A percentile compares a stretch with the other conserved stretches of the same genome.
Conservation (phyloP, 2,329 filamentous ascomycete species). For the Diaporthe longicolla region DNA sequence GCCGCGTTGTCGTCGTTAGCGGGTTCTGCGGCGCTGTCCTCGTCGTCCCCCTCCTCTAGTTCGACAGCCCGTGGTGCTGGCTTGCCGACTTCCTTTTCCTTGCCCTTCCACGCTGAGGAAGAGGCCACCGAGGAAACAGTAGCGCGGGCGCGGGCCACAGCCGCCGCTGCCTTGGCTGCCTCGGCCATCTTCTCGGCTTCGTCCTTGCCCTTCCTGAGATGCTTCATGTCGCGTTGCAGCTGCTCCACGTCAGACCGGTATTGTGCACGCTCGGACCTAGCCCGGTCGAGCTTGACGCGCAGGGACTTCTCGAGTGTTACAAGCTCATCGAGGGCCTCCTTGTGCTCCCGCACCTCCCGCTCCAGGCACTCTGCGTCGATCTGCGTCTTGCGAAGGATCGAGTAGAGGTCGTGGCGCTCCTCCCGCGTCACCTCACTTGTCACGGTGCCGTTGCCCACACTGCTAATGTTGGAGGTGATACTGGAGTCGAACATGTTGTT, state of each 20-base stretch:
- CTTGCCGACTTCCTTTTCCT: slow-evolving; percentile 35
- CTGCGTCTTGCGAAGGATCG: slow-evolving; percentile 73
- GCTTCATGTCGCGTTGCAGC: slow-evolving; percentile 65
- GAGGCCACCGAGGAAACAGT: slow-evolving; percentile 38
- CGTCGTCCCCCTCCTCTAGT: slow-evolving; percentile 45
- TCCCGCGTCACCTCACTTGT: slow-evolving; percentile 61
- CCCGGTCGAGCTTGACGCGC: slow-evolving; percentile 77
- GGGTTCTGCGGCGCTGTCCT: slow-evolving; percentile 26
- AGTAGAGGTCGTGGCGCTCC: slow-evolving; percentile 72
- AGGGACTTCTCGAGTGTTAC: slow-evolving; percentile 71
- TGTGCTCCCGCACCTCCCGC: slow-evolving; percentile 78
- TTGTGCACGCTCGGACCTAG: slow-evolving; percentile 74
- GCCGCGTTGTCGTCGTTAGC: slow-evolving; percentile 40
- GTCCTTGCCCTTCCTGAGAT: slow-evolving; percentile 58
- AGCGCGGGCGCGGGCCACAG: slow-evolving; percentile 40
- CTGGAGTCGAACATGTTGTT: slow-evolving; percentile 49
- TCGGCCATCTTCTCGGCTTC: slow-evolving; percentile 51
- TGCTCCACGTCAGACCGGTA: slow-evolving; percentile 69
- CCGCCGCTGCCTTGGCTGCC: slow-evolving; percentile 47
- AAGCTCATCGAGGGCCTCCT: slow-evolving; percentile 73
- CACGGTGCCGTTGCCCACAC: slow-evolving; percentile 43
- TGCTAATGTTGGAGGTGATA: slow-evolving; percentile 46
- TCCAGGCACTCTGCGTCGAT: slow-evolving; percentile 78
- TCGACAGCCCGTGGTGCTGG: slow-evolving; percentile 45
- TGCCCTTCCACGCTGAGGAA: slow-evolving; percentile 28